These are phyloP conservation scores for Calonectria montana DNA, from an alignment of 2,329 filamentous ascomycete genomes.

Conservation along the genomic window DNA sequence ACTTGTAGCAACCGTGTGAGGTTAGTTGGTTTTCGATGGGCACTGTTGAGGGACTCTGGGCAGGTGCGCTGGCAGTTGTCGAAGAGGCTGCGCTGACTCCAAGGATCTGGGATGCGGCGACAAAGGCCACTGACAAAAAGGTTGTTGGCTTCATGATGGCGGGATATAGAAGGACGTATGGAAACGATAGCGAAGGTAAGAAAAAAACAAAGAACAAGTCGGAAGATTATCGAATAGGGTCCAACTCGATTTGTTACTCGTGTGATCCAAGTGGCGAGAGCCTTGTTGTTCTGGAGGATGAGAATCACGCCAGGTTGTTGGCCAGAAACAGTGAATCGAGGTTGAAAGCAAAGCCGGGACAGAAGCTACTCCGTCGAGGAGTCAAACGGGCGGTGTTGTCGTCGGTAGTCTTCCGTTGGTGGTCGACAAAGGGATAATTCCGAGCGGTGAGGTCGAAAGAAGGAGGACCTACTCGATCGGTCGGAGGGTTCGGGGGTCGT, in stretches of 20 bases:
- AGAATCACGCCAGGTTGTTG: slow-evolving; percentile 13
- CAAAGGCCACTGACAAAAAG: slow-evolving; percentile 42
- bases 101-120: slow-evolving; percentile 42
- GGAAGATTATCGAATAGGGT: slow-evolving; percentile 36
- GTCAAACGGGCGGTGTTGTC: slow-evolving; percentile 12
- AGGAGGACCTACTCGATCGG: slow-evolving; percentile 27
- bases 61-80: not conserved
- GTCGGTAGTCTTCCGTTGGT: slow-evolving; percentile 28
- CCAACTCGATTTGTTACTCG: slow-evolving; percentile 39
- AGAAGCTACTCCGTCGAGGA: slow-evolving; percentile 18
- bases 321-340: slow-evolving; percentile 14
- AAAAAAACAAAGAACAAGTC: slow-evolving; percentile 11
- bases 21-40: slow-evolving; percentile 53
- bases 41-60: slow-evolving; percentile 50
- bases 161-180: slow-evolving; percentile 17
- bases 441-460: slow-evolving; percentile 3
- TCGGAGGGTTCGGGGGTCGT: slow-evolving; percentile 20
- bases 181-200: slow-evolving; percentile 24
- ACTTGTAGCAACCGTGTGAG: slow-evolving; percentile 64
- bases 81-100: slow-evolving; percentile 35
- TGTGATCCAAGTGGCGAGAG: slow-evolving; percentile 15
- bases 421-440: slow-evolving; percentile 18
- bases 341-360: not conserved
- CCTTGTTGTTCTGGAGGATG: slow-evolving; percentile 9
- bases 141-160: slow-evolving; percentile 48